Percentiles rank a stretch among this genome's conserved stretches.
Evolutionary conservation across 257 asterid species (phyloP).

Genomic region (Solanum pinnatisectum): DNA sequence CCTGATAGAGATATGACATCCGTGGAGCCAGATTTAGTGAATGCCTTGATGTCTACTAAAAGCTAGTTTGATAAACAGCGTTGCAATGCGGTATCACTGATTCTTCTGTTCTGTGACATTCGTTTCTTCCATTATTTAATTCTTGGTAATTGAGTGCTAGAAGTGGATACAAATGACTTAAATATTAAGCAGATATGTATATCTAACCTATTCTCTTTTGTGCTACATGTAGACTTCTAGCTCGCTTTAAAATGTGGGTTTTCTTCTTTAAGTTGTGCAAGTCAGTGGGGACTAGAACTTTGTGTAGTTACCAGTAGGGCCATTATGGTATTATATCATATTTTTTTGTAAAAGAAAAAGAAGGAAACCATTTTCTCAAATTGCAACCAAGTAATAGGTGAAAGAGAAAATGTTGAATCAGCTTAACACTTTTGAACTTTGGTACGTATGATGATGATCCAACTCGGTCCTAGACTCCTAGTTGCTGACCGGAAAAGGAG

Average conservation of each 20-base stretch:
- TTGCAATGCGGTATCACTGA: neutral
- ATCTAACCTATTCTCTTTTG: neutral
- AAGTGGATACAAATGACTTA: neutral
- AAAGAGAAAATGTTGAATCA: neutral
- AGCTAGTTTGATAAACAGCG: neutral
- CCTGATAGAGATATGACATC: neutral
- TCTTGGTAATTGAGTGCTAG: neutral
- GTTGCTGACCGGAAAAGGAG: neutral
- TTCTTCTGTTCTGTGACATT: neutral
- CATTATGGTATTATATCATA: neutral
- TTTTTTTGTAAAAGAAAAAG: neutral
- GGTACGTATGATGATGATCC: neutral
- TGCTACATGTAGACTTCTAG: neutral
- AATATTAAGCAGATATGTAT: neutral
- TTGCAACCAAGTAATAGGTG: neutral
- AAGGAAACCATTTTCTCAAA: neutral
- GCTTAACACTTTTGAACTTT: neutral
- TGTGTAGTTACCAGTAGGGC: neutral
- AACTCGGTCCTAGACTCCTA: neutral
- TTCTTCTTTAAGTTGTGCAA: neutral
- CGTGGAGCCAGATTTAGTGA: neutral
- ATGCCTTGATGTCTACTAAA: slow-evolving; percentile 11
- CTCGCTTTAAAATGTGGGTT: neutral
- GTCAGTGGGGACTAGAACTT: neutral
- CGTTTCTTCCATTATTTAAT: neutral